phyloP scores from a whole-genome alignment of 108 stramenopile genomes.

The Asterionellopsis glacialis region DNA sequence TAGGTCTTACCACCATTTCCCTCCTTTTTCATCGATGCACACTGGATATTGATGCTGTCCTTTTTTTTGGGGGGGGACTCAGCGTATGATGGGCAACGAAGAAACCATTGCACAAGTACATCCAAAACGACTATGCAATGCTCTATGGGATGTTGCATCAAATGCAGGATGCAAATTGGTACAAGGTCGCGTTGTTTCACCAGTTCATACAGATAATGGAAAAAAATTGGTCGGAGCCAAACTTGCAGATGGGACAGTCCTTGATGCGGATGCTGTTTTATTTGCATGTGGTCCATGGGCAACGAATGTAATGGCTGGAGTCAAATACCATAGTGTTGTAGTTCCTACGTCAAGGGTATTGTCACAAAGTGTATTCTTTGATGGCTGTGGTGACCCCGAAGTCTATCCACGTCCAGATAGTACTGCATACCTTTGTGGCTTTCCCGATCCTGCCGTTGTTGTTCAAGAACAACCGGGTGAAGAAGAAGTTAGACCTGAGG shows the following conservation, averaged over 20 bases:
- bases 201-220: conserved; percentile 13
- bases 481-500: conserved; percentile 35
- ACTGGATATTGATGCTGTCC: no score
- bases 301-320: conserved; percentile 33
- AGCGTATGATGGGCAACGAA: conserved; percentile 30
- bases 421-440: conserved; percentile 48
- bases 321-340: conserved; percentile 50
- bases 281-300: conserved; percentile 63
- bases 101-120: conserved; percentile 76
- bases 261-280: conserved; percentile 32
- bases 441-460: conserved; percentile 34
- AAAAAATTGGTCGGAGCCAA: conserved; percentile 24
- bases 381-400: conserved; percentile 50
- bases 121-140: conserved; percentile 45
- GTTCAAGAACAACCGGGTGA: conserved; percentile 47
- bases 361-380: conserved; percentile 50
- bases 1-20: no score
- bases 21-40: no score
- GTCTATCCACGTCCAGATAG: conserved; percentile 53
- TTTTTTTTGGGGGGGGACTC: no score
- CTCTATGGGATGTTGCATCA: conserved; percentile 28
- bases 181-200: conserved; percentile 18
- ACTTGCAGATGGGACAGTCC: conserved; percentile 29
- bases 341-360: conserved; percentile 33
- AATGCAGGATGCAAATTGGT: conserved; percentile 20